phyloP scores from a whole-genome alignment of 2,329 filamentous ascomycete genomes.

The Juglanconis oblonga region DNA sequence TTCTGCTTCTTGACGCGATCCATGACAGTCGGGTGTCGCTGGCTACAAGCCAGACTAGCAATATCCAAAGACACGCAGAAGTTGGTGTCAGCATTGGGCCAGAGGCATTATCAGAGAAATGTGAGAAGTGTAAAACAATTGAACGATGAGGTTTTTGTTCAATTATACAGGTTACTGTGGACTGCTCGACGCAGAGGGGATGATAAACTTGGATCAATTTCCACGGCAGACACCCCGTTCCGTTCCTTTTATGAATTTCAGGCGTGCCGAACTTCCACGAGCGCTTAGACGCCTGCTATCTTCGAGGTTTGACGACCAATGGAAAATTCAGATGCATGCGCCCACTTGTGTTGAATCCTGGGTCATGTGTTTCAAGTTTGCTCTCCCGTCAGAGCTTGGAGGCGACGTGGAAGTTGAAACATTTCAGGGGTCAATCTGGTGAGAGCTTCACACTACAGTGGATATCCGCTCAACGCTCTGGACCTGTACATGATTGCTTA shows the following conservation, averaged over 20 bases:
- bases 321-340: neutral
- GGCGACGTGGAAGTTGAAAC: neutral
- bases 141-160: too few relatives aligned
- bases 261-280: too few relatives aligned
- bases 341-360: neutral
- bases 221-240: too few relatives aligned
- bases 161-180: too few relatives aligned
- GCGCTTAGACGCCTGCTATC: neutral
- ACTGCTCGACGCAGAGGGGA: too few relatives aligned
- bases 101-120: neutral
- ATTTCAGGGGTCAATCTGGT: neutral
- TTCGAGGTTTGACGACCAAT: neutral
- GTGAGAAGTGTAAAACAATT: too few relatives aligned
- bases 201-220: too few relatives aligned
- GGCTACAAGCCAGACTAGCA: constrained; percentile 3
- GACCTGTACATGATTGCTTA: neutral
- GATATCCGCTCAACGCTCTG: too few relatives aligned
- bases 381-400: too few relatives aligned
- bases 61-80: constrained; percentile 3
- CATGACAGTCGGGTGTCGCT: constrained; percentile 1
- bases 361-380: neutral
- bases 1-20: neutral
- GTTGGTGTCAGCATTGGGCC: constrained; percentile 3
- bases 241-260: too few relatives aligned
- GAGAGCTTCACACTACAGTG: neutral